Evolutionary conservation across 1,139 yeast genomes (phyloP).

Genomic region (Sugiyamaella castrensis): DNA sequence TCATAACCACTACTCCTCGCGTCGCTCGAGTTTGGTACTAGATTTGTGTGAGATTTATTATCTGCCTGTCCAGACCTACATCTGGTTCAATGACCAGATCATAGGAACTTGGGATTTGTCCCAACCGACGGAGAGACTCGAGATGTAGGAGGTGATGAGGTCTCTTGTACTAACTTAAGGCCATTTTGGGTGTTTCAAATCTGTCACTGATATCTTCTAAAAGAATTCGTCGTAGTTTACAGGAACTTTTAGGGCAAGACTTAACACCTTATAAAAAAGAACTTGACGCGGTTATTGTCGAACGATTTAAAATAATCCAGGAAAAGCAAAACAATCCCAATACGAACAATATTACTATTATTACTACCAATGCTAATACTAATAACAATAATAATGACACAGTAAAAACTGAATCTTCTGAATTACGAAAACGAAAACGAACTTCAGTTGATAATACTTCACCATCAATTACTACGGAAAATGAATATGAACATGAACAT

Average conservation of each 20-base stretch:
- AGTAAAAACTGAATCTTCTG: constrained; percentile 31
- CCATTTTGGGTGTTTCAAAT: constrained; percentile 71
- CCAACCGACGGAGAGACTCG: too few species aligned
- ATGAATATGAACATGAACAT: background rate
- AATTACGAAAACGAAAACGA: constrained; percentile 24
- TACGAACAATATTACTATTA: background rate
- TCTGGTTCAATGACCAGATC: too few species aligned
- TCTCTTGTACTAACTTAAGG: constrained; percentile 39
- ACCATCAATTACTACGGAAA: too few species aligned
- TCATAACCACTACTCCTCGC: too few species aligned
- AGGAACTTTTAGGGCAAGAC: constrained; percentile 60
- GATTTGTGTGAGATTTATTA: too few species aligned
- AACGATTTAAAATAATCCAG: constrained; percentile 52
- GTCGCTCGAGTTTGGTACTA: too few species aligned
- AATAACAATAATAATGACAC: constrained; percentile 32
- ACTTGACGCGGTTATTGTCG: constrained; percentile 59
- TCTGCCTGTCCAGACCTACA: too few species aligned
- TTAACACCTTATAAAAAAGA: constrained; percentile 51
- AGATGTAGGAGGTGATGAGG: background rate
- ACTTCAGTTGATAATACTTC: too few species aligned
- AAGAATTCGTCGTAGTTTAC: constrained; percentile 65
- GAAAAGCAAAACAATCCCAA: constrained; percentile 36
- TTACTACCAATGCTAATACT: constrained; percentile 10
- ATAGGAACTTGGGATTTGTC: too few species aligned
- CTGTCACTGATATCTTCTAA: constrained; percentile 70